Base-by-base conservation (phyloP, 2,329 filamentous ascomycete species). In the Fusarium albidum region DNA sequence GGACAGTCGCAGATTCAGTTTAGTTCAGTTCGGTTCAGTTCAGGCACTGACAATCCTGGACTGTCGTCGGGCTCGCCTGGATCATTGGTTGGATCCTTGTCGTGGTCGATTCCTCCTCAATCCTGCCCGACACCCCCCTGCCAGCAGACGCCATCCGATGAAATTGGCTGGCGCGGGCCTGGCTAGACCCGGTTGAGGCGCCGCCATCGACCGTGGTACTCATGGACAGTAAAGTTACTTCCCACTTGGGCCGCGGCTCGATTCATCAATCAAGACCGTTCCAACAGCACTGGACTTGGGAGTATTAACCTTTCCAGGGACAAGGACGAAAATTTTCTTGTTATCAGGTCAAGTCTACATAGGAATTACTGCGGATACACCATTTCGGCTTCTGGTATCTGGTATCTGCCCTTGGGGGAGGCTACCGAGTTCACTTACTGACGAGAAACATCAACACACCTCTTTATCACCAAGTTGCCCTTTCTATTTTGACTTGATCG, bases 161-260 rank as follows among this genome's bases (percentile, higher is more conserved):
- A 21, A 48, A 39, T 49, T 43, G 45, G 33, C 40, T 18, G 44
- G 35, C 59, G 53, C 57, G 34, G 21, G 57, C 49, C 33, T 49
- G 57, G 53, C 47, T 51, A 38, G 42, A 39, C 44, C 45, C 42
- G 45, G 54, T 12, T 44, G 42, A 61, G 55, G 35, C 57, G 57
- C 53, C 44, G 57, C 41, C 41, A 13, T 40, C 39, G 31, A 35
- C 32, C 47, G 40, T 57, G 48, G 43, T 33, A 32, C n/a, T n/a
- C n/a, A n/a, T n/a, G n/a, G n/a, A n/a, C n/a, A n/a, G n/a, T n/a
- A n/a, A n/a, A n/a, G n/a, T n/a, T n/a, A n/a, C 27, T 34, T n/a
- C 32, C 49, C 34, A 5, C 46, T 14, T 49, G 35, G 52, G 33
- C 21, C 41, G 14, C 41, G 38, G 17, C 43, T 35, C 43, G 7